Evolutionary conservation across 1,139 yeast genomes (phyloP).

Genomic region (Yarrowia galli): DNA sequence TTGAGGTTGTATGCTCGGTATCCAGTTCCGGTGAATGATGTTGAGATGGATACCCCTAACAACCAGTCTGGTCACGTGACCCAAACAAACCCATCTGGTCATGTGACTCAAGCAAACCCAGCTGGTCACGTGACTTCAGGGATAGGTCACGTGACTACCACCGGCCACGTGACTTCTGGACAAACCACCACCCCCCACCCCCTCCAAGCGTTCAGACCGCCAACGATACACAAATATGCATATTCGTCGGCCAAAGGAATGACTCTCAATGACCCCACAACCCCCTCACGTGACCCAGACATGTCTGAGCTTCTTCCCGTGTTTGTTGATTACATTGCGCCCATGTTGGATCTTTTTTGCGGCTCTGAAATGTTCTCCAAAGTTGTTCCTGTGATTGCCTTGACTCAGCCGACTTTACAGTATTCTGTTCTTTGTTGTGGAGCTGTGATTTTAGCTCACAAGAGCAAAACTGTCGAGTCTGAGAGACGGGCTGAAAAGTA

Average conservation of each 20-base stretch:
- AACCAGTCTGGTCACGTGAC: too few species aligned
- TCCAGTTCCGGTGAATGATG: not conserved
- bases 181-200: slow-evolving; percentile 3
- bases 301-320: slow-evolving; percentile 25
- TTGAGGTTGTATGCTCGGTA: slow-evolving; percentile 12
- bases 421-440: slow-evolving; percentile 13
- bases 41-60: slow-evolving; percentile 22
- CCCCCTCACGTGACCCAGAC: slow-evolving; percentile 11
- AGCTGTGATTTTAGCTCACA: slow-evolving; percentile 19
- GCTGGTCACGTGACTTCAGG: too few species aligned
- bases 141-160: too few species aligned
- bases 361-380: slow-evolving; percentile 36
- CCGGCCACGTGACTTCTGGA: not conserved
- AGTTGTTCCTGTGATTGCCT: slow-evolving; percentile 17
- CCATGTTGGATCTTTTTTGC: slow-evolving; percentile 25
- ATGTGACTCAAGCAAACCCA: too few species aligned
- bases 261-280: slow-evolving; percentile 32
- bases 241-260: slow-evolving; percentile 20
- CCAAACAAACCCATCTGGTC: too few species aligned
- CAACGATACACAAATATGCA: slow-evolving; percentile 8
- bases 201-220: slow-evolving; percentile 16
- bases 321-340: slow-evolving; percentile 29
- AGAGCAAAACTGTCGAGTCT: not conserved
- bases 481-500: slow-evolving; percentile 17
- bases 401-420: slow-evolving; percentile 11